A percentile compares a stretch with the other conserved stretches of the same genome.
Conservation (phyloP, 176 grass and related monocot species). For the Hordeum marinum region DNA sequence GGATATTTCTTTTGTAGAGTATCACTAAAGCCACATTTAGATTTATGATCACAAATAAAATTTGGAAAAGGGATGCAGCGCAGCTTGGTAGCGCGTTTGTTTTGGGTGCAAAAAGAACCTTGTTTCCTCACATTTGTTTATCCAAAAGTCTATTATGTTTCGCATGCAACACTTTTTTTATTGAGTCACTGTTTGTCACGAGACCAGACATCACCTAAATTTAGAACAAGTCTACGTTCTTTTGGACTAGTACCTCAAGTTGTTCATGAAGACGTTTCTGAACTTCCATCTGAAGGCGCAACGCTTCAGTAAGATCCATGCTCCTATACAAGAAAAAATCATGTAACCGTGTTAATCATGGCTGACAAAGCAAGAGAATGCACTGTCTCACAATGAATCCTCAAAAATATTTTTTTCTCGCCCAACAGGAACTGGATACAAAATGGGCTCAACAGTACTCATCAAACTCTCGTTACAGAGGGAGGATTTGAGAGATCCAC, state of each 20-base stretch:
- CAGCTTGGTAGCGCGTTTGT: too few relatives aligned
- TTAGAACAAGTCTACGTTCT: slow-evolving; percentile 1
- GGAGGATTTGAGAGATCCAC: slow-evolving; percentile 4
- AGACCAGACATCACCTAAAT: background rate
- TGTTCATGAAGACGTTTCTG: slow-evolving; percentile 98
- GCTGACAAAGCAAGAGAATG: background rate
- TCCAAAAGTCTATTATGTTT: background rate
- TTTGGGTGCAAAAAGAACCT: background rate
- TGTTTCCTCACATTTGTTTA: background rate
- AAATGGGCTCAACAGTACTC: background rate
- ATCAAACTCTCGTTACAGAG: background rate
- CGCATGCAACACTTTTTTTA: background rate
- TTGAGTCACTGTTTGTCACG: background rate
- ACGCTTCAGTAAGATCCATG: slow-evolving; percentile 88
- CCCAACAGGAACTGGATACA: slow-evolving; percentile 7
- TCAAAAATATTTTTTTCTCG: background rate
- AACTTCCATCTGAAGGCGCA: slow-evolving; percentile 95
- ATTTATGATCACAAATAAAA: background rate
- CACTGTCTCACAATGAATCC: background rate
- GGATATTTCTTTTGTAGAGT: background rate
- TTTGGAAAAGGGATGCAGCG: too few relatives aligned
- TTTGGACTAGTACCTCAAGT: slow-evolving; percentile 60
- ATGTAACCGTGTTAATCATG: background rate
- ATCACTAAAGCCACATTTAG: background rate
- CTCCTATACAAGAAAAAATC: slow-evolving; percentile 56